These are phyloP conservation scores for Stephanodiscus triporus DNA, from an alignment of 108 stramenopile species.

Conservation along the genomic window DNA sequence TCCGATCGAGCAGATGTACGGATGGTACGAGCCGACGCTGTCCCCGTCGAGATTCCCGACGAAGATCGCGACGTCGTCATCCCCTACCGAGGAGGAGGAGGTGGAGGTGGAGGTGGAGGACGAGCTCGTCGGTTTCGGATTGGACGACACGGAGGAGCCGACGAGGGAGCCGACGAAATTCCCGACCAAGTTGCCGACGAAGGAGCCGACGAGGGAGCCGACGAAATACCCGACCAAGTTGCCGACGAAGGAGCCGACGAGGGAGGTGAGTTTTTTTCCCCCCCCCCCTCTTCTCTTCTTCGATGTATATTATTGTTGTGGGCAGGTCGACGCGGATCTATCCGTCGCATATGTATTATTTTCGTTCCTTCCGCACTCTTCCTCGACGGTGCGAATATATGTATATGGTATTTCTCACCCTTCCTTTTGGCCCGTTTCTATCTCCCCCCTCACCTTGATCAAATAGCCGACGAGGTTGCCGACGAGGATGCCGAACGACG, in stretches of 20 bases:
- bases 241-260: constrained; percentile 34
- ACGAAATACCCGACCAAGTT: constrained; percentile 36
- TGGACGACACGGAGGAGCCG: background rate
- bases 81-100: background rate
- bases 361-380: too few species aligned
- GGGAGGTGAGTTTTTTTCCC: background rate
- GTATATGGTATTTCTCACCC: too few species aligned
- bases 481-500: background rate
- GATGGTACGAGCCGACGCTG: constrained; percentile 12
- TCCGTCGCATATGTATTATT: too few species aligned
- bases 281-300: background rate
- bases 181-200: constrained; percentile 21
- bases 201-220: constrained; percentile 13
- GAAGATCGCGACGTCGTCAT: too few species aligned
- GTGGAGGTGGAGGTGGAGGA: background rate
- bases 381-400: too few species aligned
- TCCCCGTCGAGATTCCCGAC: background rate
- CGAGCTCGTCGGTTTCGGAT: background rate
- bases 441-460: constrained; percentile 11
- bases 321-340: background rate
- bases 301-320: background rate
- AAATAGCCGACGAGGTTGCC: constrained; percentile 27
- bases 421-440: background rate
- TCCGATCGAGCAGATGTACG: constrained; percentile 16
- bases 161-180: constrained; percentile 14